Percentiles rank a stretch among this genome's conserved stretches.
These are phyloP conservation scores for Leccinum aurantiacum DNA, from an alignment of 768 basidiomycete genomes.

Conservation along the genomic window DNA sequence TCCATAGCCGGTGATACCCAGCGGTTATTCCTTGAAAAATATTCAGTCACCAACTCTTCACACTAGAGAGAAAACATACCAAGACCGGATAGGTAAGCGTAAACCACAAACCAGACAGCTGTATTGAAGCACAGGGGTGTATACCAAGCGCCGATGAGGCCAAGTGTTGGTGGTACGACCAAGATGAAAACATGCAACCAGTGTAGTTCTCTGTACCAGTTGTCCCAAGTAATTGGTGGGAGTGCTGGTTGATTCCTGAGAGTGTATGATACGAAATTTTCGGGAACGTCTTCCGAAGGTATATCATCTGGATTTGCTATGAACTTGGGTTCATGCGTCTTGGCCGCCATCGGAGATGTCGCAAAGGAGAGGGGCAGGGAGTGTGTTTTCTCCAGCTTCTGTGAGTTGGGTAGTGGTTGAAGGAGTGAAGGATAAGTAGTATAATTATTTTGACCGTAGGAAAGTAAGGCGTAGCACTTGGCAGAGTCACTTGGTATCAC, in stretches of 20 bases:
- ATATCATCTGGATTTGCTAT: conserved; percentile 11
- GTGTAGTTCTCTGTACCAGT: conserved; percentile 12
- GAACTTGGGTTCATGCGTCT: not conserved
- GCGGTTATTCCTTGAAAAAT: conserved; percentile 64
- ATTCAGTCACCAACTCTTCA: not conserved
- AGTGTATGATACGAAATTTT: conserved; percentile 15
- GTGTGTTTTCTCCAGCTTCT: not conserved
- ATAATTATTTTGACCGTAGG: too few species aligned
- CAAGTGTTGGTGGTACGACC: conserved; percentile 4
- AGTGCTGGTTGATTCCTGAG: conserved; percentile 9
- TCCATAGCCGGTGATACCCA: conserved; percentile 94
- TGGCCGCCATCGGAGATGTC: not conserved
- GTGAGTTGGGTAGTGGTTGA: not conserved
- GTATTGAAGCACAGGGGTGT: conserved; percentile 5
- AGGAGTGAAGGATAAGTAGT: too few species aligned
- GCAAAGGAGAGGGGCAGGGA: too few species aligned
- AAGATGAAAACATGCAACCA: conserved; percentile 12
- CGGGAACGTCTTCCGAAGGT: conserved; percentile 1
- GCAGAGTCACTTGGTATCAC: too few species aligned
- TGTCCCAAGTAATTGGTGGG: conserved; percentile 12
- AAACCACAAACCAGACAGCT: conserved; percentile 4
- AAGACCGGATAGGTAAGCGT: conserved; percentile 72
- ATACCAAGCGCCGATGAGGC: not conserved
- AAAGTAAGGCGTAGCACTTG: too few species aligned
- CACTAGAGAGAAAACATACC: conserved; percentile 45